Evolutionary conservation across 306 rosid species (phyloP).

Genomic region (Fagus sylvatica): DNA sequence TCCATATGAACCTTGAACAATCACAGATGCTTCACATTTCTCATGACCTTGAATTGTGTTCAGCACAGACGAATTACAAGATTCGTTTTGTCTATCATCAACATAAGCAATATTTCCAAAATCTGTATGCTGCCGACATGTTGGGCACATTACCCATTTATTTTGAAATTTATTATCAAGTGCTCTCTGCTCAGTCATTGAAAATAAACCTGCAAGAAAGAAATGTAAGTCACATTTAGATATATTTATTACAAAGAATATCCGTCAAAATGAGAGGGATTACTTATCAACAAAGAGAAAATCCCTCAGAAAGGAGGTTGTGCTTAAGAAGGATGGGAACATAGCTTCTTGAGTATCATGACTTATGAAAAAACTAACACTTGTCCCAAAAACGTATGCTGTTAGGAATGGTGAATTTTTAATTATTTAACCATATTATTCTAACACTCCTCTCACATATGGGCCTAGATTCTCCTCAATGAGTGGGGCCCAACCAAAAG

Average conservation of each 20-base stretch:
- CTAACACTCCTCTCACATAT: too few species aligned
- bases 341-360: neutral
- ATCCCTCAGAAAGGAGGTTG: neutral
- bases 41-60: constrained; percentile 43
- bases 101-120: constrained; percentile 87
- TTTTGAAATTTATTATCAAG: constrained; percentile 48
- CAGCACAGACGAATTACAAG: constrained; percentile 44
- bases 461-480: too few species aligned
- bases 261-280: neutral
- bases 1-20: constrained; percentile 88
- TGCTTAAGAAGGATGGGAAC: neutral
- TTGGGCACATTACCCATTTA: constrained; percentile 94
- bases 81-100: constrained; percentile 61
- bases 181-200: constrained; percentile 66
- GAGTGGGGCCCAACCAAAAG: too few species aligned
- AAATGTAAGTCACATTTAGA: constrained; percentile 10
- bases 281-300: constrained; percentile 1
- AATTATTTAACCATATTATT: too few species aligned
- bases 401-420: too few species aligned
- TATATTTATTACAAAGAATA: neutral
- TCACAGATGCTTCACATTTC: constrained; percentile 56
- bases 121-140: constrained; percentile 90
- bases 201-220: constrained; percentile 71
- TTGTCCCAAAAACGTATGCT: too few species aligned
- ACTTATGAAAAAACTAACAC: neutral